Evolutionary conservation across 1,284 basidiomycete genomes (phyloP).

Genomic region (Taiwanofungus camphoratus): DNA sequence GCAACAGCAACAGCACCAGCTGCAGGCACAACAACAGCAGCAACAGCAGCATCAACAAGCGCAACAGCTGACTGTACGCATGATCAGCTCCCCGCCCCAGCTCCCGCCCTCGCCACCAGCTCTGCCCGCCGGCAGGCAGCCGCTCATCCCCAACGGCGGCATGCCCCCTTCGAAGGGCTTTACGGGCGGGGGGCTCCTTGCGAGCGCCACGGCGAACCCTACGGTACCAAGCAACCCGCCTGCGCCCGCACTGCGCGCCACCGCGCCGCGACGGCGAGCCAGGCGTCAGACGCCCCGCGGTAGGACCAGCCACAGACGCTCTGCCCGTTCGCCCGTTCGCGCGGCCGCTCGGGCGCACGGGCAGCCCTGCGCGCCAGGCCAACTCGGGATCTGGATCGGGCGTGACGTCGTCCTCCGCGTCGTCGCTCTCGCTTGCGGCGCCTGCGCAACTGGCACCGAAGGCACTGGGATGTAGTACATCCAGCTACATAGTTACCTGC

Average conservation of each 20-base stretch:
- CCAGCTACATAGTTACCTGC: too few relatives aligned
- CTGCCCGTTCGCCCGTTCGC: too few relatives aligned
- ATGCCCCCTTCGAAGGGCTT: conserved; percentile 17
- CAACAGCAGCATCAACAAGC: too few relatives aligned
- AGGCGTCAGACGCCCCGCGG: neutral
- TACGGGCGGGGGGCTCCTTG: conserved; percentile 26
- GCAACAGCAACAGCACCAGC: too few relatives aligned
- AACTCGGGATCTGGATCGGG: neutral
- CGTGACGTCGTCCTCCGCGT: neutral
- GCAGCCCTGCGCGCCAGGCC: neutral
- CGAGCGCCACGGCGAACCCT: conserved; percentile 10
- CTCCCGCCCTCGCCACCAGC: neutral
- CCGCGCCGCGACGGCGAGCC: neutral
- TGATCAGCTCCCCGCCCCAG: too few relatives aligned
- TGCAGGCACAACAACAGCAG: conserved; percentile 4
- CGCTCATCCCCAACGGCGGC: too few relatives aligned
- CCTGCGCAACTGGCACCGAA: too few relatives aligned
- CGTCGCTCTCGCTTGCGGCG: conserved; percentile 1
- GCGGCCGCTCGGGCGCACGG: neutral
- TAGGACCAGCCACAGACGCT: too few relatives aligned
- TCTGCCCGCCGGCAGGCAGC: too few relatives aligned
- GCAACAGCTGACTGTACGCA: conserved; percentile 13
- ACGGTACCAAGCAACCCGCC: neutral
- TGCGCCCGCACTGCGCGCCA: neutral
- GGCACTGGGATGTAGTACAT: too few relatives aligned